These are phyloP conservation scores for Apiotrichum porosum DNA, from an alignment of 1,284 basidiomycete species.

Conservation along the genomic window DNA sequence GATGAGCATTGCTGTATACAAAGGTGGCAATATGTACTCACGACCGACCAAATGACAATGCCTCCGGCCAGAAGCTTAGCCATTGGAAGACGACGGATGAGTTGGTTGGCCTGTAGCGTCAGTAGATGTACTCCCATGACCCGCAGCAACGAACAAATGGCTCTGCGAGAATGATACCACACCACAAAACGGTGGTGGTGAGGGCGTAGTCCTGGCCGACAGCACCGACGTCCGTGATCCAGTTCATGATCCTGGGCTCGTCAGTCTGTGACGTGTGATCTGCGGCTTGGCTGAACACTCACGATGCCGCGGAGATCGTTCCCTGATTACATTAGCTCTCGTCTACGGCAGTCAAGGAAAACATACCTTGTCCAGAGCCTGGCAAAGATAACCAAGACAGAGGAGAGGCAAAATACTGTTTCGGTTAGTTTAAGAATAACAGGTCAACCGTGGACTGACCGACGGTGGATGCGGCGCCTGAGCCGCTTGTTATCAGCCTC, in stretches of 20 bases:
- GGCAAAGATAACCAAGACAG: conserved; percentile 32
- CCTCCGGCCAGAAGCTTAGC: conserved; percentile 1
- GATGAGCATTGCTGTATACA: no score
- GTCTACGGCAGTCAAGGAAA: no score
- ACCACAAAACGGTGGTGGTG: conserved; percentile 5
- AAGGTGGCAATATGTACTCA: no score
- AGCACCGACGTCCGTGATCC: conserved; percentile 2
- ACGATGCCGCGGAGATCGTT: background rate
- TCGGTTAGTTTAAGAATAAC: no score
- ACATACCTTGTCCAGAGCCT: conserved; percentile 32
- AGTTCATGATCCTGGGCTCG: conserved; percentile 12
- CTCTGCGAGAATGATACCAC: conserved; percentile 6
- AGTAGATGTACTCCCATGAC: no score
- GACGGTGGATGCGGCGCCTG: conserved; percentile 19
- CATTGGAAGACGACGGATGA: conserved; percentile 6
- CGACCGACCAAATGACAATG: conserved; percentile 13
- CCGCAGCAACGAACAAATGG: no score
- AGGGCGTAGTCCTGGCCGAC: conserved; percentile 6
- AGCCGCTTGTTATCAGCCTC: conserved; percentile 24
- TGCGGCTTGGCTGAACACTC: no score
- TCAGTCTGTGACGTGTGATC: no score
- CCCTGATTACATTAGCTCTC: no score
- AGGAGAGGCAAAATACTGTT: conserved; percentile 28
- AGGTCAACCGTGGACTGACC: no score
- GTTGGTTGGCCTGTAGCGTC: no score